A percentile compares a stretch with the other conserved stretches of the same genome.
Conservation (phyloP, 2,329 filamentous ascomycete genomes). For the Parafenestella ontariensis region DNA sequence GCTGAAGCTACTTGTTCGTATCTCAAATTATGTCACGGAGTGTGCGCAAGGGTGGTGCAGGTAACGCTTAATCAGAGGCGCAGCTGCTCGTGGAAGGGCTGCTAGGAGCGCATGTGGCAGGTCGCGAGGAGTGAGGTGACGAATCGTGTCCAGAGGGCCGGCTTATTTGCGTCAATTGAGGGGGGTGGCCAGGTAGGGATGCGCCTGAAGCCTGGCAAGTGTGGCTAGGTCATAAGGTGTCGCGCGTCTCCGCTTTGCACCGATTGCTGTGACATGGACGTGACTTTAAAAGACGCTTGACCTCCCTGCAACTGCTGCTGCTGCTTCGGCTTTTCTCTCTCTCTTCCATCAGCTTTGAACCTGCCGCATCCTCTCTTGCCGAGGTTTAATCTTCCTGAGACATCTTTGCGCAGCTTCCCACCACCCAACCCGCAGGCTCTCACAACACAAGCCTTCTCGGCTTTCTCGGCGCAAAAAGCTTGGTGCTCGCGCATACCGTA, state of each 20-base stretch:
- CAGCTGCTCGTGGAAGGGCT: not conserved
- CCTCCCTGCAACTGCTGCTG: not conserved
- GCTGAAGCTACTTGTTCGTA: not conserved
- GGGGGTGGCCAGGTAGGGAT: not conserved
- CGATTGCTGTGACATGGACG: not conserved
- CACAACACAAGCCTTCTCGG: too few species aligned
- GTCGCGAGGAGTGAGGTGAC: conserved; percentile 10
- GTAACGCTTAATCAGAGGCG: not conserved
- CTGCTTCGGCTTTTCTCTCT: not conserved
- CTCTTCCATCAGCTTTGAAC: not conserved
- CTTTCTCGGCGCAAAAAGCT: conserved; percentile 9
- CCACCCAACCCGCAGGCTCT: too few species aligned
- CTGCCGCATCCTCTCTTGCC: not conserved
- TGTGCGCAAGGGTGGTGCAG: not conserved
- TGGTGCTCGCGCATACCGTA: not conserved
- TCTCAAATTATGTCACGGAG: not conserved
- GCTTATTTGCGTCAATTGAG: conserved; percentile 16
- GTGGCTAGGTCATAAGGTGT: conserved; percentile 10
- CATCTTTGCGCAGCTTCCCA: too few species aligned
- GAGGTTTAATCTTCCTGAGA: too few species aligned
- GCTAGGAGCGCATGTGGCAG: not conserved
- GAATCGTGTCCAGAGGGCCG: conserved; percentile 4
- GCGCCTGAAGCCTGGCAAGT: conserved; percentile 1
- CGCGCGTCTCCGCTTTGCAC: not conserved
- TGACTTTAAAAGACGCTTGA: not conserved